Conservation (phyloP, 2,329 filamentous ascomycete species). For the Aspergillus melleus region DNA sequence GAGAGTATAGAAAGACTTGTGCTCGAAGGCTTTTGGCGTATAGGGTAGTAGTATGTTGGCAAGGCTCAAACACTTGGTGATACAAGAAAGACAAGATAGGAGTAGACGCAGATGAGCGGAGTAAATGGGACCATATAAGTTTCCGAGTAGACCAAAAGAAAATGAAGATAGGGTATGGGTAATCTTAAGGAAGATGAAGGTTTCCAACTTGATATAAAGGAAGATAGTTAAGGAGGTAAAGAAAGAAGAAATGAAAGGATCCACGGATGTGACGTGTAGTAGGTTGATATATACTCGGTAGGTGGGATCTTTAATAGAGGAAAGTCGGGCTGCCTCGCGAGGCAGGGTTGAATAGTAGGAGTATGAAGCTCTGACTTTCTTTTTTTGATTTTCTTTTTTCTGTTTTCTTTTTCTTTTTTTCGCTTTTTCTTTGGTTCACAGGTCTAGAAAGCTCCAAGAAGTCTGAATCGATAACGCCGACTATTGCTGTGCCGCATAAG, state of each 20-base stretch:
- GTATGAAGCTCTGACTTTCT: constrained; percentile 26
- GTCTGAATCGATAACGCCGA: constrained; percentile 28
- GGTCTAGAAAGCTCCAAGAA: constrained; percentile 31
- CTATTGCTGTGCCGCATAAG: constrained; percentile 31
- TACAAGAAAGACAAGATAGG: constrained; percentile 9
- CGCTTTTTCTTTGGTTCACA: constrained; percentile 19
- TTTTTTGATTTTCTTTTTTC: too few species aligned
- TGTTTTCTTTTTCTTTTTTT: not conserved
- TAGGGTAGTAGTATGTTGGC: not conserved
- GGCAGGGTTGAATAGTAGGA: constrained; percentile 28
- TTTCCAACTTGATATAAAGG: not conserved
- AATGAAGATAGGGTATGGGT: not conserved
- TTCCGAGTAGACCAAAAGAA: not conserved
- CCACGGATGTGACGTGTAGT: constrained; percentile 20
- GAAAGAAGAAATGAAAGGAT: constrained; percentile 14
- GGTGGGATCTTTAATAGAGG: constrained; percentile 22
- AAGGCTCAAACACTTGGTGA: constrained; percentile 27
- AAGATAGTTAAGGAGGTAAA: constrained; percentile 4
- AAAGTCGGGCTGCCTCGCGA: constrained; percentile 33
- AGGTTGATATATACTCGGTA: constrained; percentile 29
- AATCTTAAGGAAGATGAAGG: not conserved
- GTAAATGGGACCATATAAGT: not conserved
- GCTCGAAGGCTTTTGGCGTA: constrained; percentile 11
- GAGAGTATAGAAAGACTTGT: constrained; percentile 18
- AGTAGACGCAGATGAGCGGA: not conserved